Conservation (phyloP, 2,329 filamentous ascomycete species). For the Plenodomus tracheiphilus region DNA sequence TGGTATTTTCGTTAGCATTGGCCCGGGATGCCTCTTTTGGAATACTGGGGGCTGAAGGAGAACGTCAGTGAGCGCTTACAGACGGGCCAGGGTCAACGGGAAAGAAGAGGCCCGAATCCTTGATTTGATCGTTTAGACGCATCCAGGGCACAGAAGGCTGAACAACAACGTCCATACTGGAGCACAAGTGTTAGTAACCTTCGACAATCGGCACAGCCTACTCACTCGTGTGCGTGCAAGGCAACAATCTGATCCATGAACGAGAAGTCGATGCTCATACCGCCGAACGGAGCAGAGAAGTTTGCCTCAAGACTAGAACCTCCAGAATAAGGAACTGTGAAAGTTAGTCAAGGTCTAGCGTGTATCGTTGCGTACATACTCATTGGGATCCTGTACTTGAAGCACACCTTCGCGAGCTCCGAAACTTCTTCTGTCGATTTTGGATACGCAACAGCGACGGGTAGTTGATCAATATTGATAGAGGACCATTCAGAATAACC, state of each 20-base stretch:
- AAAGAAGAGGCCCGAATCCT: conserved; percentile 80
- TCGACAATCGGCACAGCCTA: not conserved
- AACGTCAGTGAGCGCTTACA: conserved; percentile 26
- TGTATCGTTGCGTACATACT: conserved; percentile 29
- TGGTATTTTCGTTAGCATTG: conserved; percentile 27
- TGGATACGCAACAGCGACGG: conserved; percentile 68
- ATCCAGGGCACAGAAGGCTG: conserved; percentile 94
- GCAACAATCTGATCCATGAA: conserved; percentile 82
- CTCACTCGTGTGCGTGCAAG: conserved; percentile 74
- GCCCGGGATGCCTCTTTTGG: conserved; percentile 17
- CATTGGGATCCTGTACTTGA: conserved; percentile 79
- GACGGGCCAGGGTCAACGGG: conserved; percentile 81
- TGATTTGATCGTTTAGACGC: conserved; percentile 76
- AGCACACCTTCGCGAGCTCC: conserved; percentile 69
- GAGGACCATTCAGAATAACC: conserved; percentile 73
- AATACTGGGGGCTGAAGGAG: conserved; percentile 10
- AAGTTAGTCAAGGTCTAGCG: not conserved
- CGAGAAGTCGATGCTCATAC: conserved; percentile 86
- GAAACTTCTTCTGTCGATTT: conserved; percentile 67
- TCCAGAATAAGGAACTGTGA: conserved; percentile 74
- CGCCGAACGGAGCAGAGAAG: conserved; percentile 83
- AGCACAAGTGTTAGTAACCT: conserved; percentile 20
- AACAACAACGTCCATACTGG: conserved; percentile 82
- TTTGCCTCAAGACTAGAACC: conserved; percentile 88
- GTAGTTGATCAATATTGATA: conserved; percentile 65